These are phyloP conservation scores for Globisporangium uncinulatum DNA, from an alignment of 352 stramenopile species.

Conservation along the genomic window DNA sequence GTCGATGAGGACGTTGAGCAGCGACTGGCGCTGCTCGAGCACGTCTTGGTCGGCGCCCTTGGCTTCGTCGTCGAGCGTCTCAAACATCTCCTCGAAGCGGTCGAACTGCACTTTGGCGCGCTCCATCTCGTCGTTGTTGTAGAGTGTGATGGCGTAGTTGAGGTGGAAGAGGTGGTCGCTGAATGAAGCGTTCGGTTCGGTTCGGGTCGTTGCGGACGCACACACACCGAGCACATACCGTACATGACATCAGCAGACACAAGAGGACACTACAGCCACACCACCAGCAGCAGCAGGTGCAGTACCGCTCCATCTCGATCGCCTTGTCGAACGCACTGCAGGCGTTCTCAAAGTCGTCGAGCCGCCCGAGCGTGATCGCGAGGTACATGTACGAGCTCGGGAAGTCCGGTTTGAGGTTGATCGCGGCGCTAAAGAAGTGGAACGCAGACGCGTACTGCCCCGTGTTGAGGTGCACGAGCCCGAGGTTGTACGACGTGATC, in stretches of 20 bases:
- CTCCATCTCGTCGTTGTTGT: slow-evolving; percentile 89
- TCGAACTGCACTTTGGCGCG: slow-evolving; percentile 79
- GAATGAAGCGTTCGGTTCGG: too few relatives aligned
- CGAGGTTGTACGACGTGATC: slow-evolving; percentile 94
- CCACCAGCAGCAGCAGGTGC: slow-evolving; percentile 6
- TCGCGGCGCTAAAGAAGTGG: slow-evolving; percentile 89
- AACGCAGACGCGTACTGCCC: slow-evolving; percentile 91
- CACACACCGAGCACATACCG: not conserved
- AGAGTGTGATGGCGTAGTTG: slow-evolving; percentile 87
- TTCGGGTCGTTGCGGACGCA: slow-evolving; percentile 1
- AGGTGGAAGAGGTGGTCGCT: slow-evolving; percentile 85
- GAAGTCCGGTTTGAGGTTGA: slow-evolving; percentile 87
- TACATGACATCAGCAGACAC: not conserved
- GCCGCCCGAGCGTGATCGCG: slow-evolving; percentile 80
- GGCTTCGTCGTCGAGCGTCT: slow-evolving; percentile 61
- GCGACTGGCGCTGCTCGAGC: slow-evolving; percentile 64
- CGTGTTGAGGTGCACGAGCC: slow-evolving; percentile 91
- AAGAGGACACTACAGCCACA: slow-evolving; percentile 2
- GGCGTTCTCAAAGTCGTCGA: slow-evolving; percentile 92
- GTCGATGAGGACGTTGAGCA: slow-evolving; percentile 62
- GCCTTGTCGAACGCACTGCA: slow-evolving; percentile 91
- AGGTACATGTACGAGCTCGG: slow-evolving; percentile 92
- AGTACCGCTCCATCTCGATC: slow-evolving; percentile 80
- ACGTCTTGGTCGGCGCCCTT: slow-evolving; percentile 62
- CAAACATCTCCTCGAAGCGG: slow-evolving; percentile 79